A percentile compares a stretch with the other conserved stretches of the same genome.
Evolutionary conservation across 2,329 filamentous ascomycete species (phyloP).

Genomic region (Endocalyx cinctus): DNA sequence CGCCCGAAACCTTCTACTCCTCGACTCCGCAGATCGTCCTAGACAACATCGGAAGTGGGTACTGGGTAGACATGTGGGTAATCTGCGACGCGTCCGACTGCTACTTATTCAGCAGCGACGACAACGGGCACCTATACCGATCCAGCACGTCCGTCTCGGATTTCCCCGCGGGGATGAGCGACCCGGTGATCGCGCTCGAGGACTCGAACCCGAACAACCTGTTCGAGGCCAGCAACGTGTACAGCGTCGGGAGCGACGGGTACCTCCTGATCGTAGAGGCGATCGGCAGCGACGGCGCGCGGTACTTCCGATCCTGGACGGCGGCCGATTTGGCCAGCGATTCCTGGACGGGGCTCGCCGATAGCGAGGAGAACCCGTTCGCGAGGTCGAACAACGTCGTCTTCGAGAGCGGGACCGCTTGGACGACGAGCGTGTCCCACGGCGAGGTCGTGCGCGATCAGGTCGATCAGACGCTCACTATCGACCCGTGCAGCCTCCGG

Average conservation of each 20-base stretch:
- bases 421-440: slow-evolving; percentile 31
- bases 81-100: slow-evolving; percentile 58
- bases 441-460: slow-evolving; percentile 27
- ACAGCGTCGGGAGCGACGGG: slow-evolving; percentile 22
- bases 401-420: slow-evolving; percentile 28
- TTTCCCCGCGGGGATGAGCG: slow-evolving; percentile 59
- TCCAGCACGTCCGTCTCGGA: slow-evolving; percentile 57
- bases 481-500: slow-evolving; percentile 27
- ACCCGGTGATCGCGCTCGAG: slow-evolving; percentile 42
- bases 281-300: slow-evolving; percentile 26
- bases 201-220: slow-evolving; percentile 51
- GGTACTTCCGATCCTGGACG: slow-evolving; percentile 37
- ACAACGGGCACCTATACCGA: slow-evolving; percentile 64
- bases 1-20: slow-evolving; percentile 30
- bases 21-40: slow-evolving; percentile 27
- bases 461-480: slow-evolving; percentile 32
- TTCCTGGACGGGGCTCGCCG: slow-evolving; percentile 29
- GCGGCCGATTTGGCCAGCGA: slow-evolving; percentile 24
- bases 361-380: slow-evolving; percentile 32
- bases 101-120: slow-evolving; percentile 65
- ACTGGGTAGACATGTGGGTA: slow-evolving; percentile 41
- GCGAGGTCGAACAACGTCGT: slow-evolving; percentile 30
- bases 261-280: slow-evolving; percentile 36
- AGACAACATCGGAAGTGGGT: slow-evolving; percentile 28
- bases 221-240: slow-evolving; percentile 59